Evolutionary conservation across 768 basidiomycete genomes (phyloP).

Genomic region (Saitozyma sp.): DNA sequence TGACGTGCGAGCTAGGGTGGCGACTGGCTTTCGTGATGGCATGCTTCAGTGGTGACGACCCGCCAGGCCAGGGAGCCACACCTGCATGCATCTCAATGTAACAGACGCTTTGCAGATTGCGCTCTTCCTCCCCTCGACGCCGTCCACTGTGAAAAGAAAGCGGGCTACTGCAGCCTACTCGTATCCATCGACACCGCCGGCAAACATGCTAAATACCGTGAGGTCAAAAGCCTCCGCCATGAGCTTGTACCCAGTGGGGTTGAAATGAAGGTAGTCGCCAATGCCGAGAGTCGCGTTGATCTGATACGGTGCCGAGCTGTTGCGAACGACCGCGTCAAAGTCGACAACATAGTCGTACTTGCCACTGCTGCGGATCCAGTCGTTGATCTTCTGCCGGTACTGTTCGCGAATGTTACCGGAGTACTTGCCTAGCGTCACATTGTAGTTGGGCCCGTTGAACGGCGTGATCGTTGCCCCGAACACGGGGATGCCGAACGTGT

Average conservation of each 20-base stretch:
- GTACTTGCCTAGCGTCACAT: constrained; percentile 26
- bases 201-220: no score
- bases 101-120: no score
- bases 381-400: constrained; percentile 57
- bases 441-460: constrained; percentile 53
- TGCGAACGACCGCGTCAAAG: constrained; percentile 51
- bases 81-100: no score
- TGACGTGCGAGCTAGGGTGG: no score
- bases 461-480: constrained; percentile 62
- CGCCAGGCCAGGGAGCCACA: no score
- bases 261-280: background rate
- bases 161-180: no score
- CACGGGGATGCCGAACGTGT: constrained; percentile 56
- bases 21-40: no score
- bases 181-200: no score
- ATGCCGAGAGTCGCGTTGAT: background rate
- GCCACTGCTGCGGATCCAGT: constrained; percentile 56
- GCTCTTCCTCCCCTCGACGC: no score
- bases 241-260: constrained; percentile 1
- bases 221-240: constrained; percentile 13
- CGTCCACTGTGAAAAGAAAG: no score
- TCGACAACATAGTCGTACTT: constrained; percentile 59
- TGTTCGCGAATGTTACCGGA: constrained; percentile 48
- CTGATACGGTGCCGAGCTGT: no score
- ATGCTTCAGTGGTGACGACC: no score